Base-by-base conservation (phyloP, 805 yeast genomes). In the Kazachstania viticola region DNA sequence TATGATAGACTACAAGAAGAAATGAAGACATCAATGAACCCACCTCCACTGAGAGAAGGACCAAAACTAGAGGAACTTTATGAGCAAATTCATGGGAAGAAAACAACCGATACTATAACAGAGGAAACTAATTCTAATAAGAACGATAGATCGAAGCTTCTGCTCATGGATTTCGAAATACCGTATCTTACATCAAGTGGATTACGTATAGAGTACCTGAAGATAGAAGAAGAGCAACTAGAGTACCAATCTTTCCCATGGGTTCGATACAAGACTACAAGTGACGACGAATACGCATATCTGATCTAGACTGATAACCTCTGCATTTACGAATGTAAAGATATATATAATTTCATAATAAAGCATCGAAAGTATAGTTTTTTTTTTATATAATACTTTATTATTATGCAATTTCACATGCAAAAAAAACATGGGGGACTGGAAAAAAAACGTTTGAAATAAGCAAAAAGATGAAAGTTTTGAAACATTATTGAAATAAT, bases 221-320 rank as follows among this genome's bases (percentile, higher is more conserved):
- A 75, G 39, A 77, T 80, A 12, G 70, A 69, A 16, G 93, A 80
- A 44, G 69, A 67, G 5, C 66, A 64, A 31, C 51, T 79, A 46
- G 61, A 68, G 32, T 75, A 75, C 42, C 73, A 80, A 5, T 69
- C 81, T 26, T 79, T 80, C 47, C 87, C 91, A 0, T 80, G 93
- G 93, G 78, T 80, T 1, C 62, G 79, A 33, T 78, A 79, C 45
- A 56, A 66, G 36, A 67, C 69, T 4, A 39, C 53, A 23, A 69
- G 61, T 41, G 64, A 58, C 34, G 57, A 53, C 9, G 64, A 54
- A 24, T 61, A 63, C 33, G 54, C 53, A 18, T 54, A 48, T n/a
- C n/a, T n/a, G n/a, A n/a, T n/a, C n/a, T n/a, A n/a, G n/a, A n/a
- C n/a, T n/a, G n/a, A n/a, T n/a, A n/a, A n/a, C n/a, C n/a, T n/a